Conservation (phyloP, 202 grass and related monocot species). For the Zizania palustris region DNA sequence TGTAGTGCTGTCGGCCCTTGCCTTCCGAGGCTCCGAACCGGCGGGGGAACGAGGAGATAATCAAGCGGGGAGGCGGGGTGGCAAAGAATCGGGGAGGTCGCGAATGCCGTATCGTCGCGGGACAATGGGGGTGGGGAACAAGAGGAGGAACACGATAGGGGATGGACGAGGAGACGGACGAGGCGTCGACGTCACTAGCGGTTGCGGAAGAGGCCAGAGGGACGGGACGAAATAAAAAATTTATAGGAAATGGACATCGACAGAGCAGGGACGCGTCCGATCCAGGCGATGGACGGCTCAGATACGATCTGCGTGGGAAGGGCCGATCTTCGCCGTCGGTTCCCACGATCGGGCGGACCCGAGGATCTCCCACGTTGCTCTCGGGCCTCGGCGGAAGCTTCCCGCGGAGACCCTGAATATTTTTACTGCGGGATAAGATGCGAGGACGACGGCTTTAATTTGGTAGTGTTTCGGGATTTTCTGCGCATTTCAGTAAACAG, state of each 20-base stretch:
- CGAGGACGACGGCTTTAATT: not conserved
- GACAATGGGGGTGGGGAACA: not conserved
- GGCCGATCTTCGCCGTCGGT: not conserved
- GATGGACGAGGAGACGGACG: not conserved
- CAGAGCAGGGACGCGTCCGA: not conserved
- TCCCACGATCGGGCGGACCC: not conserved
- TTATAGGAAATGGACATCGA: not conserved
- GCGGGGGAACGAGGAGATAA: not conserved
- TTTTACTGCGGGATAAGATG: not conserved
- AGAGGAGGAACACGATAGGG: not conserved
- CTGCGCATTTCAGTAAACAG: not conserved
- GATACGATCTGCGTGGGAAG: not conserved
- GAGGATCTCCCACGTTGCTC: not conserved
- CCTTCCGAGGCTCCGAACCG: not conserved
- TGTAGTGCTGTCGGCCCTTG: not conserved
- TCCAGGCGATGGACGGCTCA: not conserved
- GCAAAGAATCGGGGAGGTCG: not conserved
- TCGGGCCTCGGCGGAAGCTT: slow-evolving; percentile 17
- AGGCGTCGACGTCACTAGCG: slow-evolving; percentile 31
- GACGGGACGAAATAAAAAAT: not conserved
- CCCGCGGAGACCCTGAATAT: not conserved
- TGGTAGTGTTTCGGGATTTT: not conserved
- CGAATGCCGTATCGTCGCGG: not conserved
- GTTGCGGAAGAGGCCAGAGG: not conserved
- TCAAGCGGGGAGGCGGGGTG: not conserved